Conservation (phyloP, 495 filamentous ascomycete genomes). For the Bombardia bombarda region DNA sequence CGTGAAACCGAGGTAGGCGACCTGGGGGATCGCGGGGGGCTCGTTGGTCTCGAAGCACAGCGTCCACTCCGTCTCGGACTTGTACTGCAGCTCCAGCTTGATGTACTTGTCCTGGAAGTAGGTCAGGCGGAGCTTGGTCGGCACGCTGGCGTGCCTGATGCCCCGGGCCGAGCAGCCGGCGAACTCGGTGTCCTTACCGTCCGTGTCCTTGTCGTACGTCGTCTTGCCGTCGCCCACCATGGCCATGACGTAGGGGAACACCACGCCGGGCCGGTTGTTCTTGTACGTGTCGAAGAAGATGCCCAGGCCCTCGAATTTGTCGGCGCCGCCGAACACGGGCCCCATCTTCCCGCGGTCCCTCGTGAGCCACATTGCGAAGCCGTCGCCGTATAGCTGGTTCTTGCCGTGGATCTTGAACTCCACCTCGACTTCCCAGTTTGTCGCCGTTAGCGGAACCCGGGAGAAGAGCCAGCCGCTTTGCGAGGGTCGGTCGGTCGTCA, state of each 20-base stretch:
- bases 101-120: slow-evolving; percentile 96
- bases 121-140: slow-evolving; percentile 81
- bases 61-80: slow-evolving; percentile 77
- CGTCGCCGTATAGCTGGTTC: slow-evolving; percentile 79
- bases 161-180: slow-evolving; percentile 94
- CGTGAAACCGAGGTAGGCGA: slow-evolving; percentile 90
- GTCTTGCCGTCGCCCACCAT: slow-evolving; percentile 92
- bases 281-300: slow-evolving; percentile 99
- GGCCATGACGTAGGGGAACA: slow-evolving; percentile 98
- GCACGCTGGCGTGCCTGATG: slow-evolving; percentile 65
- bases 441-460: slow-evolving; percentile 87
- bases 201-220: slow-evolving; percentile 85
- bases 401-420: slow-evolving; percentile 87
- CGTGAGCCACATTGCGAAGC: slow-evolving; percentile 97
- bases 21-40: slow-evolving; percentile 72
- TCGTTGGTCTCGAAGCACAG: slow-evolving; percentile 76
- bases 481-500: slow-evolving; percentile 83
- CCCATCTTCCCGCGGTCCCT: slow-evolving; percentile 78
- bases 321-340: slow-evolving; percentile 79
- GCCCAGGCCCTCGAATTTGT: slow-evolving; percentile 90
- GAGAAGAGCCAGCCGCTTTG: slow-evolving; percentile 92
- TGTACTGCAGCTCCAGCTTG: slow-evolving; percentile 90
- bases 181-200: slow-evolving; percentile 88
- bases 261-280: slow-evolving; percentile 91
- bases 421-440: slow-evolving; percentile 98